These are phyloP conservation scores for Avena sativa DNA, from an alignment of 176 grass and related monocot genomes.

Conservation along the genomic window DNA sequence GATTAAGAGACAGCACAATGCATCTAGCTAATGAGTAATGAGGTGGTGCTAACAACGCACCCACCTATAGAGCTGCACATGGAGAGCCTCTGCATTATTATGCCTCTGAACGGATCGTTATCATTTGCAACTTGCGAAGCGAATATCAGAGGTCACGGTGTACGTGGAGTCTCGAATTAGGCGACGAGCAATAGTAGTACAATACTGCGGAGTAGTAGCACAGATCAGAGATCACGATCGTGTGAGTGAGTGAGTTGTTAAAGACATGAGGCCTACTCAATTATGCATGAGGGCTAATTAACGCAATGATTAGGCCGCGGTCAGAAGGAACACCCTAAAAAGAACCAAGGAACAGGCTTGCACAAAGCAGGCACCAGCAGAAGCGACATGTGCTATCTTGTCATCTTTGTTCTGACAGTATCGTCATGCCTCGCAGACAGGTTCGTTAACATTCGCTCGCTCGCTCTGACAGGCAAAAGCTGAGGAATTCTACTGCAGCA, in stretches of 20 bases:
- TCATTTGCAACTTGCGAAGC: background rate
- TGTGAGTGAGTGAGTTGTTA: background rate
- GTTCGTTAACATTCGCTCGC: background rate
- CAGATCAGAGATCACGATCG: slow-evolving; percentile 15
- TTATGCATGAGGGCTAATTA: slow-evolving; percentile 30
- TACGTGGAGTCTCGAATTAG: background rate
- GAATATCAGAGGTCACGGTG: slow-evolving; percentile 11
- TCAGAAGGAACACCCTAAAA: slow-evolving; percentile 10
- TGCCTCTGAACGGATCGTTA: background rate
- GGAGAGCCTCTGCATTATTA: background rate
- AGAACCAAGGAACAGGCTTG: background rate
- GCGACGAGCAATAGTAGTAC: background rate
- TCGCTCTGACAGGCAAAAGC: background rate
- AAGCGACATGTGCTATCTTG: too few species aligned
- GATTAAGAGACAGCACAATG: background rate
- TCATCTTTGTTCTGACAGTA: too few species aligned
- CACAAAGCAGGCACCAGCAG: background rate
- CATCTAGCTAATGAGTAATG: background rate
- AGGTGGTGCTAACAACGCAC: background rate
- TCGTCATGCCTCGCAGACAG: too few species aligned
- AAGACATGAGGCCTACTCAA: background rate
- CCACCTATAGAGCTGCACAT: background rate
- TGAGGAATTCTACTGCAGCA: background rate
- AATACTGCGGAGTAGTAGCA: background rate
- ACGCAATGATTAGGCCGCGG: slow-evolving; percentile 34